phyloP scores from a whole-genome alignment of 192 early-diverging fungal genomes.

The Tieghemiomyces parasiticus region DNA sequence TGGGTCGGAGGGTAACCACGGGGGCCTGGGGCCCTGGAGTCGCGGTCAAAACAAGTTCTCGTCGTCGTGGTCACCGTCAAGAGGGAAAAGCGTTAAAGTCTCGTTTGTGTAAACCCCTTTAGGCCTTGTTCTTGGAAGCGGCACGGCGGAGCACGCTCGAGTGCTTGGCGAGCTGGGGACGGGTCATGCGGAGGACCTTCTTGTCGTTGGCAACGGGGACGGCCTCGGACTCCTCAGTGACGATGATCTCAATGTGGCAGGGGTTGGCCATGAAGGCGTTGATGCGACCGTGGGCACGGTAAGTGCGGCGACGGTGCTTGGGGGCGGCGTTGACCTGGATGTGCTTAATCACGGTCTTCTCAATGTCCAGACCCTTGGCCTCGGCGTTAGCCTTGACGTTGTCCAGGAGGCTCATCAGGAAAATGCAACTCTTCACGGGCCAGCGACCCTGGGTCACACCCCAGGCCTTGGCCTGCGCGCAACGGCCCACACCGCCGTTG shows the following conservation, averaged over 20 bases:
- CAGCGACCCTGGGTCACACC: slow-evolving; percentile 84
- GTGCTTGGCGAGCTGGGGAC: slow-evolving; percentile 29
- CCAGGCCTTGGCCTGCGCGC: slow-evolving; percentile 92
- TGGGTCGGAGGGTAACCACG: no score
- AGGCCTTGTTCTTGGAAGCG: neutral
- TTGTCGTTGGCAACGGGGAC: slow-evolving; percentile 58
- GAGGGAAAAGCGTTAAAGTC: neutral
- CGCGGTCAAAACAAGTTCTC: no score
- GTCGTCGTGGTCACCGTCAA: no score
- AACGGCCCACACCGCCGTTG: slow-evolving; percentile 92
- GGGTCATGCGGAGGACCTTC: slow-evolving; percentile 32
- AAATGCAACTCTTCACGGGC: slow-evolving; percentile 95
- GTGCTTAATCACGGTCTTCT: slow-evolving; percentile 82
- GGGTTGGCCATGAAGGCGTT: slow-evolving; percentile 90
- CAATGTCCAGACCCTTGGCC: slow-evolving; percentile 82
- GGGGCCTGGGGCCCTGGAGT: no score
- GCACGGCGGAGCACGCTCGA: neutral
- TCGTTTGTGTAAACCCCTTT: neutral
- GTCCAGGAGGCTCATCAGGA: slow-evolving; percentile 84
- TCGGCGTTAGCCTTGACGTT: slow-evolving; percentile 97
- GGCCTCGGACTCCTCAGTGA: slow-evolving; percentile 75
- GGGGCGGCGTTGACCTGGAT: slow-evolving; percentile 97
- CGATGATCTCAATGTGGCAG: slow-evolving; percentile 92
- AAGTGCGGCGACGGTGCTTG: slow-evolving; percentile 92
- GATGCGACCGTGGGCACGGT: slow-evolving; percentile 98